Percentiles rank a stretch among this genome's conserved stretches.
Evolutionary conservation across 352 stramenopile genomes (phyloP).

Genomic region (Saprolegnia parasitica): DNA sequence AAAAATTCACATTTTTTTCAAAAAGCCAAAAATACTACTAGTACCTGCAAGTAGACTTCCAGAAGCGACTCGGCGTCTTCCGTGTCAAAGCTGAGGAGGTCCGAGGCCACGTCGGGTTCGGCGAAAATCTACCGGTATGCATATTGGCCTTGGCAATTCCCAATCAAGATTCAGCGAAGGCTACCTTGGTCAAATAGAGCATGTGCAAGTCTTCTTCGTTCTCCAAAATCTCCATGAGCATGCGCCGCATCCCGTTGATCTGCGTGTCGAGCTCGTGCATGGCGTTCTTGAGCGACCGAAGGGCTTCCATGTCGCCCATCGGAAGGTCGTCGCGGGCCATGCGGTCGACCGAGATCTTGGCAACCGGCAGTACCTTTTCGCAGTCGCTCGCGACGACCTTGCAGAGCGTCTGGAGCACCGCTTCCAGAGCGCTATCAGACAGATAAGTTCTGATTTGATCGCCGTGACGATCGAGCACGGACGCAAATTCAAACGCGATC

Average conservation of each 20-base stretch:
- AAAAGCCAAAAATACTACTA: not conserved
- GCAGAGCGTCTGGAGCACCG: slow-evolving; percentile 42
- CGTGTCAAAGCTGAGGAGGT: slow-evolving; percentile 64
- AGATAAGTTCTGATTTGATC: not conserved
- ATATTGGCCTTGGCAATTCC: not conserved
- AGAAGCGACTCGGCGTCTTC: slow-evolving; percentile 68
- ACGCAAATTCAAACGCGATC: slow-evolving; percentile 43
- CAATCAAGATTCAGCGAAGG: not conserved
- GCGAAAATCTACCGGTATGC: slow-evolving; percentile 36
- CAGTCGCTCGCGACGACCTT: slow-evolving; percentile 48
- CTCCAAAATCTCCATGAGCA: slow-evolving; percentile 63
- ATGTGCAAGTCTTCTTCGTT: slow-evolving; percentile 62
- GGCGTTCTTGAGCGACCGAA: slow-evolving; percentile 59
- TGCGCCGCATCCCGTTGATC: slow-evolving; percentile 53
- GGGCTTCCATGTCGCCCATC: slow-evolving; percentile 47
- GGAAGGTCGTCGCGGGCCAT: slow-evolving; percentile 42
- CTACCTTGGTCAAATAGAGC: slow-evolving; percentile 59
- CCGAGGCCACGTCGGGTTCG: slow-evolving; percentile 49
- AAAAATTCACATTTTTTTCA: not conserved
- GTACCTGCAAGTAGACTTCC: slow-evolving; percentile 64
- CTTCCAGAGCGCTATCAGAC: slow-evolving; percentile 43
- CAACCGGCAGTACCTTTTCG: slow-evolving; percentile 38
- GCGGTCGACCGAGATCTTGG: slow-evolving; percentile 43
- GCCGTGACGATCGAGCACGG: not conserved
- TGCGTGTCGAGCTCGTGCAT: slow-evolving; percentile 69